Evolutionary conservation across 1,284 basidiomycete species (phyloP), one percentile per base, ranked within the genome.

Genomic region (Phylloporus sp.): DNA sequence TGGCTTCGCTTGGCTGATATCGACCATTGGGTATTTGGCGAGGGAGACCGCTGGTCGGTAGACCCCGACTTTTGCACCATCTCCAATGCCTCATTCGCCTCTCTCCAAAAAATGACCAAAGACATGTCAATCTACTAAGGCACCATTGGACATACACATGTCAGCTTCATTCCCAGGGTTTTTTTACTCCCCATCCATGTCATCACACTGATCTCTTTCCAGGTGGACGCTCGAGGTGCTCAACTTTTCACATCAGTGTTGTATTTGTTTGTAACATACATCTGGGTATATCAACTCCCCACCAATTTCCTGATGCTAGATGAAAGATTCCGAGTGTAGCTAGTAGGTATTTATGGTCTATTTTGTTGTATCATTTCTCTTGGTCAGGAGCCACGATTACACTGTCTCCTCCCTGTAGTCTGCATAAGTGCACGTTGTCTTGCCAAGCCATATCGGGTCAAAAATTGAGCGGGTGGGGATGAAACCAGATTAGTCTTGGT

Each of bases 21-120:
- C 29, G 86, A 89, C 66, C 89, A 89, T 67, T 84, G 87, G 37
- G 65, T 90, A 58, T 90, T 90, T 71, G 83, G 83, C 52, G 86
- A 86, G 27, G 87, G 88, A 70, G 86, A 88, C 29, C 72, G 90
- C 32, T 89, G 87, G 87, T 77, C 12, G 88, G 85, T 17, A 85
- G 87, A 90, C 71, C 86, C 86, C 5, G 86, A 90, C 72, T 90
- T 90, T 73, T 76, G 80, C 55, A 79, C 84, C 2, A 84, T 90
- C 53, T 77, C 80, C n/a, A 83, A 88, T 63, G 87, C 85, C 17
- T 85, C 85, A 3, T 86, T 87, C 72, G 85, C 87, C 52, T 74
- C 82, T 47, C 74, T 86, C 65, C 84, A 82, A 68, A 81, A 70
- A 49, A 77, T 80, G 29, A 80, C 82, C 23, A 70, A 80, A 19